A percentile compares a stretch with the other conserved stretches of the same genome.
phyloP scores from a whole-genome alignment of 2,329 filamentous ascomycete genomes.

The Claviceps digitariae region DNA sequence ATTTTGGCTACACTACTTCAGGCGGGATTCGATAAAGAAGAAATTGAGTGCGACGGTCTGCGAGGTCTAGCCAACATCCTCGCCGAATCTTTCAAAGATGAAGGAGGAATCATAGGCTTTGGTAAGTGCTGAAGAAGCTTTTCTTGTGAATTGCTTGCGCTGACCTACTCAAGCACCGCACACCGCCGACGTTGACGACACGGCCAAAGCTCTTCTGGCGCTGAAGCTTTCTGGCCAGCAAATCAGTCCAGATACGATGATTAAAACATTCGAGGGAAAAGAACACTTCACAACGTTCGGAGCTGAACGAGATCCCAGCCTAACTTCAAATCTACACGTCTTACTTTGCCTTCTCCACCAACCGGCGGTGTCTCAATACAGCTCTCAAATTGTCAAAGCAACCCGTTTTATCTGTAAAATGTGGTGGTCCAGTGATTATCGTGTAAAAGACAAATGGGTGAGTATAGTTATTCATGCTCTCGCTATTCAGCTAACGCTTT shows the following conservation, averaged over 20 bases:
- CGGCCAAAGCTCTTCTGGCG: slow-evolving; percentile 6
- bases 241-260: neutral
- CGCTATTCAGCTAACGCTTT: neutral
- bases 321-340: slow-evolving; percentile 9
- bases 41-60: slow-evolving; percentile 1
- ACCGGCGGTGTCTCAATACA: neutral
- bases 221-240: slow-evolving; percentile 4
- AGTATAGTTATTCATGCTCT: neutral
- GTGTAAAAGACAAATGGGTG: slow-evolving; percentile 10
- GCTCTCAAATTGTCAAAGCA: slow-evolving; percentile 7
- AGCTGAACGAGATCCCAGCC: slow-evolving; percentile 4
- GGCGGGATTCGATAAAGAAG: slow-evolving; percentile 2
- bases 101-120: slow-evolving; percentile 7
- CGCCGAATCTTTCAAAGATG: neutral
- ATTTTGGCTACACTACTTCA: slow-evolving; percentile 3
- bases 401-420: slow-evolving; percentile 5
- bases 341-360: slow-evolving; percentile 5
- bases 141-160: neutral
- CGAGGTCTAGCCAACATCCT: slow-evolving; percentile 1
- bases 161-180: neutral
- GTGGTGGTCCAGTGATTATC: slow-evolving; percentile 6
- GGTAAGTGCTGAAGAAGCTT: neutral
- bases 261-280: neutral
- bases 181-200: slow-evolving; percentile 9
- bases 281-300: slow-evolving; percentile 7